Evolutionary conservation across 2,329 filamentous ascomycete species (phyloP), one percentile per base, ranked within the genome.

Genomic region (Exophiala alcalophila): DNA sequence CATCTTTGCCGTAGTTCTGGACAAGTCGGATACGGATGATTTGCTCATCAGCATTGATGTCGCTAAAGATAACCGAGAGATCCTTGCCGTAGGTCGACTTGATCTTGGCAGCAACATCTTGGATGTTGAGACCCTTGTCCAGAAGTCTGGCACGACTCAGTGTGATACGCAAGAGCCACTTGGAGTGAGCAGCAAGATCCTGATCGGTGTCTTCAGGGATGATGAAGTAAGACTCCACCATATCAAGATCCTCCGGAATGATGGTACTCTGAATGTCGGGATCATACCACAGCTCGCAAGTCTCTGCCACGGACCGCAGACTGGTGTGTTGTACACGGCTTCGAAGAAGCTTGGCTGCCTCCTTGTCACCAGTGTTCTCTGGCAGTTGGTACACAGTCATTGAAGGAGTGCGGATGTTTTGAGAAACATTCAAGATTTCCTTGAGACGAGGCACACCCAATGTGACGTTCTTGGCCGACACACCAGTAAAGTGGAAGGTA

Each of bases 401-500:
- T 37, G 88, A 90, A 2, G 92, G 92, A 0, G 92, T 98, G 76
- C 97, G 98, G 73, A 98, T 96, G 67, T 97, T 94, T 57, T 85
- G 90, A 0, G 94, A 92, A 46, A 98, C 82, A 65, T 98, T 98
- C 44, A 98, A 77, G 80, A 98, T 98, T 72, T 98, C 92, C 77
- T 98, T 98, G 35, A 98, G 80, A 81, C 92, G 91, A 29, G 92
- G 92, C 29, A 98, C 92, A 88, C 92, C 92, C 34, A 98, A 83
- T 0, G 92, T 98, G 41, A 98, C 91, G 76, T 98, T 98, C 83
- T 98, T 98, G 16, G 91, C 95, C 25, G 94, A 95, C 49, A 98
- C 89, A 95, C 92, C 92, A 66, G 92, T 90, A 66, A 98, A 98
- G 76, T 98, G 92, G 84, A 98, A 98, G 16, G 92, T 98, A 72